phyloP scores from a whole-genome alignment of 2,329 filamentous ascomycete genomes.

The Fusarium devonianum region DNA sequence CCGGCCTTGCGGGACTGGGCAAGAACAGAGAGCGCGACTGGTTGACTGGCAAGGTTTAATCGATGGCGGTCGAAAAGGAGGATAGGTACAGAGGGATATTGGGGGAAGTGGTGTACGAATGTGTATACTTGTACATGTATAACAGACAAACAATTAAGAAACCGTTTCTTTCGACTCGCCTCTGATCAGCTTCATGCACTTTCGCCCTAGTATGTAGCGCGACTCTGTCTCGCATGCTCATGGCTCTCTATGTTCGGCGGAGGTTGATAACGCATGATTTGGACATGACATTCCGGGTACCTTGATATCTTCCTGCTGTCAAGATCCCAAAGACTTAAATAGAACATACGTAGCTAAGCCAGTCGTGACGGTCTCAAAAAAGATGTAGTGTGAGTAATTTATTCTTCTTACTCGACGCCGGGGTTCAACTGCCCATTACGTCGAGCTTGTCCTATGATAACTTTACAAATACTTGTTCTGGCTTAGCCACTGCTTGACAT shows the following conservation, averaged over 20 bases:
- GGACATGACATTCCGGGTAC: too few species aligned
- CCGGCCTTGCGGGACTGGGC: slow-evolving; percentile 52
- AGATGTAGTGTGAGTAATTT: too few species aligned
- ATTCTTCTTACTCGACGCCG: background rate
- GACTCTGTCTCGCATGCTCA: too few species aligned
- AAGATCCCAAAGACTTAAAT: too few species aligned
- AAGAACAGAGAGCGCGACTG: slow-evolving; percentile 55
- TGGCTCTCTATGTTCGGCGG: too few species aligned
- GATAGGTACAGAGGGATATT: slow-evolving; percentile 18
- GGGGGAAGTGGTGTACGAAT: slow-evolving; percentile 31
- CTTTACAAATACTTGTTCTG: slow-evolving; percentile 42
- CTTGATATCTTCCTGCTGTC: too few species aligned
- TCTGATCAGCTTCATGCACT: too few species aligned
- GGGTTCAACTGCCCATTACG: background rate
- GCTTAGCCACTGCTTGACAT: slow-evolving; percentile 68
- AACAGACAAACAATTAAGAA: slow-evolving; percentile 39
- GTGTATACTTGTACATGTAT: slow-evolving; percentile 46
- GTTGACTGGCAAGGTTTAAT: slow-evolving; percentile 50
- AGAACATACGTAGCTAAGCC: too few species aligned
- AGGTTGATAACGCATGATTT: too few species aligned
- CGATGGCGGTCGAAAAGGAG: slow-evolving; percentile 3
- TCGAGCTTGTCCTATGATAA: background rate
- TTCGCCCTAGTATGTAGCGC: too few species aligned
- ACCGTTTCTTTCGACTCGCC: slow-evolving; percentile 19
- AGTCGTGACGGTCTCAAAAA: too few species aligned